Evolutionary conservation across 2,329 filamentous ascomycete species (phyloP).

Genomic region (Graphilbum sp.): DNA sequence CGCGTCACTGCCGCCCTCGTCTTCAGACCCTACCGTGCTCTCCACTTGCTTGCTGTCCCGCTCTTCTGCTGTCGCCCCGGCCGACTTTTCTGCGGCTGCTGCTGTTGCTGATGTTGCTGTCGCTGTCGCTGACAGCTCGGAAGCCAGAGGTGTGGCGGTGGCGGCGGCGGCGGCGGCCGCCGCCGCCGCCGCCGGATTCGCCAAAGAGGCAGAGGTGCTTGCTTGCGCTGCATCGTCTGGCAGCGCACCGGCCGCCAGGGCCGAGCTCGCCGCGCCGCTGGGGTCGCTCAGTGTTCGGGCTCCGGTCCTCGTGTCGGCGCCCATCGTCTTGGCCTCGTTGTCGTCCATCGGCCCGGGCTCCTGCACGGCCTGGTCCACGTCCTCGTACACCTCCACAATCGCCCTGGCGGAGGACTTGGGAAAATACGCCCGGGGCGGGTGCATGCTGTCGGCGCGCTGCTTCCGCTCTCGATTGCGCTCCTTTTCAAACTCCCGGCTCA

Average conservation of each 20-base stretch:
- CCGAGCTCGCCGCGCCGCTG: no score
- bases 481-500: constrained; percentile 92
- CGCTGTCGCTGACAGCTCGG: background rate
- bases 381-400: constrained; percentile 88
- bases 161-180: no score
- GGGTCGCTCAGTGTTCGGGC: no score
- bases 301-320: constrained; percentile 15
- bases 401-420: constrained; percentile 88
- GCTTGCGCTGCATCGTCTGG: constrained; percentile 1
- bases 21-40: constrained; percentile 39
- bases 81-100: constrained; percentile 8
- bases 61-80: background rate
- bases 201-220: no score
- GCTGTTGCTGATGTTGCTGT: constrained; percentile 11
- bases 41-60: background rate
- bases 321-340: constrained; percentile 25
- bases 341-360: constrained; percentile 56
- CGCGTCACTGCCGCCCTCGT: constrained; percentile 53
- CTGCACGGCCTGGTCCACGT: constrained; percentile 83
- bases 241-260: no score
- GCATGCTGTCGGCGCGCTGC: constrained; percentile 56
- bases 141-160: no score
- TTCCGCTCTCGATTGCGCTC: constrained; percentile 76
- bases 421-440: constrained; percentile 58
- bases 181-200: no score